Evolutionary conservation across 768 basidiomycete genomes (phyloP).

Genomic region (Trichaptum fuscoviolaceum): DNA sequence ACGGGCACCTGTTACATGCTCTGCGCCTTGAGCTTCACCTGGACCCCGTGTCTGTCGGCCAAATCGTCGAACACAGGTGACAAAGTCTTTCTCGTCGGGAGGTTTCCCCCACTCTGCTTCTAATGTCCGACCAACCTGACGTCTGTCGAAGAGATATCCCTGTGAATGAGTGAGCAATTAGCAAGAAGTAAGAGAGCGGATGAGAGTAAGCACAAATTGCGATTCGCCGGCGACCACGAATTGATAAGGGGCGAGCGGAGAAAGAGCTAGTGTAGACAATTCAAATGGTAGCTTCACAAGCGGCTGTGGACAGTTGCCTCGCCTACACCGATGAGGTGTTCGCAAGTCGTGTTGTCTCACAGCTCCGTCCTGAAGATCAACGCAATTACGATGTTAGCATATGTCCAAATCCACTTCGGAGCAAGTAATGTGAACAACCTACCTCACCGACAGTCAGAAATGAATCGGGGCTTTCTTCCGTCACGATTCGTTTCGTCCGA

Average conservation of each 20-base stretch:
- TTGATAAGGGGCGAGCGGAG: constrained; percentile 75
- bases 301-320: constrained; percentile 59
- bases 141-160: constrained; percentile 81
- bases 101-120: constrained; percentile 67
- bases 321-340: constrained; percentile 57
- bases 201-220: constrained; percentile 52
- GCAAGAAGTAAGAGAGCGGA: constrained; percentile 3
- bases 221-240: constrained; percentile 83
- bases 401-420: background rate
- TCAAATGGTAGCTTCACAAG: constrained; percentile 60
- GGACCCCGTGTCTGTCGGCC: constrained; percentile 40
- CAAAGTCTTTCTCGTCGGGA: constrained; percentile 43
- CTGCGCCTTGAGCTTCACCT: constrained; percentile 32
- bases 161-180: constrained; percentile 22
- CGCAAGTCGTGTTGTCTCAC: constrained; percentile 87
- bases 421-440: constrained; percentile 13
- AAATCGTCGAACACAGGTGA: constrained; percentile 79
- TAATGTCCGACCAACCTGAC: constrained; percentile 59
- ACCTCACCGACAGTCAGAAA: constrained; percentile 83
- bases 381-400: constrained; percentile 15
- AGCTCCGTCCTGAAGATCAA: constrained; percentile 61
- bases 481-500: constrained; percentile 74
- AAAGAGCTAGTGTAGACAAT: constrained; percentile 69
- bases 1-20: constrained; percentile 74
- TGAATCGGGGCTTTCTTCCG: constrained; percentile 70